Evolutionary conservation across 83 land plant genomes (phyloP).

Genomic region (Thuja plicata): DNA sequence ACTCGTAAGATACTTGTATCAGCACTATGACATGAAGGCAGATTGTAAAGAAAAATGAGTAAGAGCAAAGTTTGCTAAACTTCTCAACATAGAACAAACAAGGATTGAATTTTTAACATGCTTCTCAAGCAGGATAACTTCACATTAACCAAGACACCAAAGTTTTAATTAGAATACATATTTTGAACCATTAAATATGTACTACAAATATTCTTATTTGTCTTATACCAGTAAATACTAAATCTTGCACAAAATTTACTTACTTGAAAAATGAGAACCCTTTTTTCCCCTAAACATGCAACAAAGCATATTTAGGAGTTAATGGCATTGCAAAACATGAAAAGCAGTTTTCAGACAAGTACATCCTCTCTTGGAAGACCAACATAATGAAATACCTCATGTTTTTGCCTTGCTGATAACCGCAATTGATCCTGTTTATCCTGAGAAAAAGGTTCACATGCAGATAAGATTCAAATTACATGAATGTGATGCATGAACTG

Average conservation of each 20-base stretch:
- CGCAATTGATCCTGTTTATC: slow-evolving; percentile 7
- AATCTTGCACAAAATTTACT: neutral
- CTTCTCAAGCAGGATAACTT: neutral
- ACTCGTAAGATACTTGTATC: neutral
- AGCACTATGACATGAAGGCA: neutral
- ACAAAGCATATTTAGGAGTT: neutral
- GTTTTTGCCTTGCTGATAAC: slow-evolving; percentile 1
- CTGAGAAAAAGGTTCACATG: slow-evolving; percentile 6
- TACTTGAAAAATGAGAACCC: too few relatives aligned
- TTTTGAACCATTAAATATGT: neutral
- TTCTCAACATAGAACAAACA: neutral
- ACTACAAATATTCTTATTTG: neutral
- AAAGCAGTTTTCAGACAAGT: neutral
- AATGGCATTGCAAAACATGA: neutral
- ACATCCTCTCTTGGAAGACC: neutral
- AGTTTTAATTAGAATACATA: neutral
- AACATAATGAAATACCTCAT: neutral
- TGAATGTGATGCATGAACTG: neutral
- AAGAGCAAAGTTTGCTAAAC: neutral
- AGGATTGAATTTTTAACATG: neutral
- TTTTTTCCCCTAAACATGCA: too few relatives aligned
- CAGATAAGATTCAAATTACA: neutral
- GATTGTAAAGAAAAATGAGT: neutral
- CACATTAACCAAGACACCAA: neutral
- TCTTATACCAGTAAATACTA: neutral